Base-by-base conservation (phyloP, 306 rosid species). In the Myrica gale region DNA sequence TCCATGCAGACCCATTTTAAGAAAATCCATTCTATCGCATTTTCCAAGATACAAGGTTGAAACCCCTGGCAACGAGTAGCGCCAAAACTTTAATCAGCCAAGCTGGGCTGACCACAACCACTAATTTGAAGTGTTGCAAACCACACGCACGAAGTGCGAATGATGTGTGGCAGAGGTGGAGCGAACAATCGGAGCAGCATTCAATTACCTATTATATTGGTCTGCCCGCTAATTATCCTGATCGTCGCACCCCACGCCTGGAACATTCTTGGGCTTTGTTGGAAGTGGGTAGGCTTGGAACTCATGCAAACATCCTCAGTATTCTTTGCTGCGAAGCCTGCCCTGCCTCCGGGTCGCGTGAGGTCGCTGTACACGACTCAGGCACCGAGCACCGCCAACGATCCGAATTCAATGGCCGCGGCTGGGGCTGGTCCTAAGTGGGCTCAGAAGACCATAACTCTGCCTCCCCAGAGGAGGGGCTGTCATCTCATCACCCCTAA, bases 401-500 rank as follows among this genome's bases (percentile, higher is more conserved):
- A 81, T 12, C 63, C 77, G 6, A 56, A 41, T 73, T 67, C 87
- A 47, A 87, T 88, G 93, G 87, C 92, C 1, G 79, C 47, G 6
- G 48, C 89, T 60, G 80, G 68, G 6, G 48, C 89, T 60, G 81
- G 68, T 68, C 93, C 96, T 0, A 93, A 88, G 89, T 93, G 98
- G 97, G 97, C 97, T 75, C 98, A 93, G 86, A 93, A 90, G 80
- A 93, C 97, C 79, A 63, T 93, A 17, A 78, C 85, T 52, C 76
- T 93, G 1, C 92, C 97, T 47, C 96, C 96, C 7, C 89, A 79
- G 52, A 79, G 76, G 52, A 93, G 97, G 26, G 98, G 98, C 39
- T 93, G 97, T 63, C 98, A 93, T 79, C 97, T 93, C 80, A 84
- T 93, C 79, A 93, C 98, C 55, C 87, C 97, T 15, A 85, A 90